Evolutionary conservation across 2,329 filamentous ascomycete genomes (phyloP).

Genomic region (Aspergillus tanneri): DNA sequence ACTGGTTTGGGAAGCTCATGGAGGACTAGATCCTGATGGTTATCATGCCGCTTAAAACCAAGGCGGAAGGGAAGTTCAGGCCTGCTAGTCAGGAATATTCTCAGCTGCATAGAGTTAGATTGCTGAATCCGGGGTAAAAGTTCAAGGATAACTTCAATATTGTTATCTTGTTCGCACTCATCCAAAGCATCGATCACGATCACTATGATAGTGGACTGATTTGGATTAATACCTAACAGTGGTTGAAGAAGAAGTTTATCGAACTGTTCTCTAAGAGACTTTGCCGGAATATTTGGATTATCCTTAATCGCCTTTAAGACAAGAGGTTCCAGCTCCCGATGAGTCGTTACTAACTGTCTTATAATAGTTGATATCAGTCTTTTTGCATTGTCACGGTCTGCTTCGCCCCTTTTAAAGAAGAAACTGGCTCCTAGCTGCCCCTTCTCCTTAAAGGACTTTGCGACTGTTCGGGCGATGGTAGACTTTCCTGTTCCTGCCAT

Average conservation of each 20-base stretch:
- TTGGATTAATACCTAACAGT: slow-evolving; percentile 13
- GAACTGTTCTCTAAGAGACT: slow-evolving; percentile 31
- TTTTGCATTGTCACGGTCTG: slow-evolving; percentile 37
- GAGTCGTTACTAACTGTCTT: slow-evolving; percentile 29
- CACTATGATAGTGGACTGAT: slow-evolving; percentile 8
- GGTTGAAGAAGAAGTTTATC: slow-evolving; percentile 28
- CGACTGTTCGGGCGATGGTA: too few relatives aligned
- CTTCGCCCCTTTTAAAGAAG: too few relatives aligned
- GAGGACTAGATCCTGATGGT: slow-evolving; percentile 26
- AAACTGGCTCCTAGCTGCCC: too few relatives aligned
- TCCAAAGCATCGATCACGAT: slow-evolving; percentile 33
- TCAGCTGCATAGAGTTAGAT: slow-evolving; percentile 19
- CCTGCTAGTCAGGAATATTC: slow-evolving; percentile 31
- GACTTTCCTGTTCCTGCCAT: too few relatives aligned
- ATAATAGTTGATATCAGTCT: slow-evolving; percentile 42
- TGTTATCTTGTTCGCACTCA: slow-evolving; percentile 24
- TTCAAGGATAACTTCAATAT: slow-evolving; percentile 24
- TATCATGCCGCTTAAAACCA: slow-evolving; percentile 20
- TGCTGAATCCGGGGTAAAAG: slow-evolving; percentile 14
- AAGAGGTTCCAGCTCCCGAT: slow-evolving; percentile 28
- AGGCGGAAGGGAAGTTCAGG: slow-evolving; percentile 29
- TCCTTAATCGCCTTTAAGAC: slow-evolving; percentile 23
- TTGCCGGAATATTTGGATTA: slow-evolving; percentile 28
- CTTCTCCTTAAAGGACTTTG: too few relatives aligned
- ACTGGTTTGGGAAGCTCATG: slow-evolving; percentile 26